Conservation (phyloP, 345 rosid species). For the Corchorus capsularis region DNA sequence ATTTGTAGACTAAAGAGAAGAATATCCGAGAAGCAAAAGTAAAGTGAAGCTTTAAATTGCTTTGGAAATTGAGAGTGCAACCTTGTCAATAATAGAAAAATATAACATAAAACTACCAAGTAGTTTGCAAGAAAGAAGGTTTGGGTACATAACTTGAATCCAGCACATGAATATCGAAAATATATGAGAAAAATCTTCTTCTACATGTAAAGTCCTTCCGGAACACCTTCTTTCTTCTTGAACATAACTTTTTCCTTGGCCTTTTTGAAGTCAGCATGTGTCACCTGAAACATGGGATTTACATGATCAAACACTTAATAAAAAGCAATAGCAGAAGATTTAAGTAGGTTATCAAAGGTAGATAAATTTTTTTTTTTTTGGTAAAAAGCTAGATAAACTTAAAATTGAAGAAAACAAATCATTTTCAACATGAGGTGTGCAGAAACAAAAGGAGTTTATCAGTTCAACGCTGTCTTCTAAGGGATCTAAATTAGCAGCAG, state of each 20-base stretch:
- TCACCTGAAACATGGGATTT: conserved; percentile 53
- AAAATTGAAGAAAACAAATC: background rate
- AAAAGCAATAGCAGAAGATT: conserved; percentile 29
- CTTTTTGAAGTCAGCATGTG: conserved; percentile 86
- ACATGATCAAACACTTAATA: no score
- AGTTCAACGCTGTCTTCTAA: background rate
- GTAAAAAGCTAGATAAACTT: no score
- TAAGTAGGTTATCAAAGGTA: background rate
- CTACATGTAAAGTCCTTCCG: conserved; percentile 97
- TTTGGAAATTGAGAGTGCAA: no score
- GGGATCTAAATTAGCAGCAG: background rate
- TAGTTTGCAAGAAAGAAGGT: no score
- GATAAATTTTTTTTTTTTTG: no score
- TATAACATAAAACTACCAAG: no score
- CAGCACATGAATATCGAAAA: background rate
- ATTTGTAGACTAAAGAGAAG: no score
- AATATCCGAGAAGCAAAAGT: no score
- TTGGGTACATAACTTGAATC: conserved; percentile 6
- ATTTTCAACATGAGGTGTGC: background rate
- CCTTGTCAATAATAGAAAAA: no score
- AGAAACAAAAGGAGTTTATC: no score
- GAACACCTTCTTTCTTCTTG: conserved; percentile 99
- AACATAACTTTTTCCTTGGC: conserved; percentile 98
- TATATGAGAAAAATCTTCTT: background rate
- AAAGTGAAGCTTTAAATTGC: no score